These are phyloP conservation scores for Gonapodya prolifera DNA, from an alignment of 192 early-diverging fungal species.

Conservation along the genomic window DNA sequence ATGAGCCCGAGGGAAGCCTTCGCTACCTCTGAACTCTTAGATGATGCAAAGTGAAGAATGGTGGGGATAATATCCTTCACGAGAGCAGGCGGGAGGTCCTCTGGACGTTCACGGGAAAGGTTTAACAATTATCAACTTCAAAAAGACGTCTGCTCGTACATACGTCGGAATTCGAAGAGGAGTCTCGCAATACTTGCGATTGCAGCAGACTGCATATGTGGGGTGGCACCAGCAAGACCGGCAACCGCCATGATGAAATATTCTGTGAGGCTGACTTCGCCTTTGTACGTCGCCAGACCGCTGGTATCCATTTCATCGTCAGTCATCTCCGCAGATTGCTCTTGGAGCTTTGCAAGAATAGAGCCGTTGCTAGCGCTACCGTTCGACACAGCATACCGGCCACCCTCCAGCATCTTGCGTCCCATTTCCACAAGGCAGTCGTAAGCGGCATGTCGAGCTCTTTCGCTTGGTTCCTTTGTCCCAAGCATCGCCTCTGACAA, in stretches of 20 bases:
- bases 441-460: constrained; percentile 66
- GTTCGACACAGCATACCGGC: not conserved
- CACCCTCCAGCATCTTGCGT: constrained; percentile 54
- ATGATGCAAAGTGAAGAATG: constrained; percentile 65
- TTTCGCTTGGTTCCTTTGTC: constrained; percentile 90
- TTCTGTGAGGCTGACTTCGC: constrained; percentile 50
- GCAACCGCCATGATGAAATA: constrained; percentile 90
- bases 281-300: not conserved
- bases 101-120: constrained; percentile 10
- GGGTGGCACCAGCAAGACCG: constrained; percentile 80
- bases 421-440: constrained; percentile 82
- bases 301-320: constrained; percentile 18
- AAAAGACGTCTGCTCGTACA: constrained; percentile 3
- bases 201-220: constrained; percentile 85
- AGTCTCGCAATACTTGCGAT: constrained; percentile 69
- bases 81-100: constrained; percentile 46
- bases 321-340: constrained; percentile 11
- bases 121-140: not conserved
- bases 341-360: constrained; percentile 16
- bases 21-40: constrained; percentile 79
- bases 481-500: constrained; percentile 84
- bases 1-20: constrained; percentile 84
- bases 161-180: constrained; percentile 81
- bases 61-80: constrained; percentile 64
- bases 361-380: constrained; percentile 19